A percentile compares a stretch with the other conserved stretches of the same genome.
Evolutionary conservation across 768 basidiomycete species (phyloP).

Genomic region (Coprinopsis cinerea): DNA sequence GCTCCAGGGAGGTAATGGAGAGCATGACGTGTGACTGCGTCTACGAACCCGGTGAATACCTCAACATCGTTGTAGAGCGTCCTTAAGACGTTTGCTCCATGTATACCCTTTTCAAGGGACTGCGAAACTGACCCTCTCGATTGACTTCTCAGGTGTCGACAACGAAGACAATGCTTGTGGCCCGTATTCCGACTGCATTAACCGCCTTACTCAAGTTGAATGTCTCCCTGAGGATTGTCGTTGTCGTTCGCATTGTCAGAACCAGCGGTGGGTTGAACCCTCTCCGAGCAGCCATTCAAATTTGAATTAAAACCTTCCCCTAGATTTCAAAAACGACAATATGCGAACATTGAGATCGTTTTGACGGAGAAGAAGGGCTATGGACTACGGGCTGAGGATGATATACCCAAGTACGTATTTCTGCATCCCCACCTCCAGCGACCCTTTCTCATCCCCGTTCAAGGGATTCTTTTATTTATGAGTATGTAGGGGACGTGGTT

Average conservation of each 20-base stretch:
- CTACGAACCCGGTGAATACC: slow-evolving; percentile 72
- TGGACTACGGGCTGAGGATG: slow-evolving; percentile 74
- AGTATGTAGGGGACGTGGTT: slow-evolving; percentile 97
- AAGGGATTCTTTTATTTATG: slow-evolving; percentile 92
- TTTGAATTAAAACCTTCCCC: too few species aligned
- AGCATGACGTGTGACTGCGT: slow-evolving; percentile 94
- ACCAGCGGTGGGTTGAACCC: slow-evolving; percentile 69
- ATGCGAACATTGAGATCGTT: slow-evolving; percentile 85
- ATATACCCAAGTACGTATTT: slow-evolving; percentile 56
- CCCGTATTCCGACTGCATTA: slow-evolving; percentile 89
- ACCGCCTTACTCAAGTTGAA: slow-evolving; percentile 94
- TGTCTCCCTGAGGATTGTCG: slow-evolving; percentile 89
- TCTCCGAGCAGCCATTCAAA: slow-evolving; percentile 11
- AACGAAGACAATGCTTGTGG: slow-evolving; percentile 72
- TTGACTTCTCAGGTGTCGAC: slow-evolving; percentile 47
- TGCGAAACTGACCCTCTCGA: slow-evolving; percentile 14
- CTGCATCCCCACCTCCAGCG: neutral
- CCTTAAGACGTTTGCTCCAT: neutral
- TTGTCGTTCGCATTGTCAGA: slow-evolving; percentile 76
- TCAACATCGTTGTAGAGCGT: slow-evolving; percentile 6
- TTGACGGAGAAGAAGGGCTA: slow-evolving; percentile 94
- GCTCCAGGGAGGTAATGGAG: slow-evolving; percentile 82
- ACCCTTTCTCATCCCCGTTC: slow-evolving; percentile 8
- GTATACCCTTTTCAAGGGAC: slow-evolving; percentile 1
- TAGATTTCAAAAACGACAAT: slow-evolving; percentile 85